Evolutionary conservation across 1,139 yeast genomes (phyloP).

Genomic region (Blastobotrys persicus): DNA sequence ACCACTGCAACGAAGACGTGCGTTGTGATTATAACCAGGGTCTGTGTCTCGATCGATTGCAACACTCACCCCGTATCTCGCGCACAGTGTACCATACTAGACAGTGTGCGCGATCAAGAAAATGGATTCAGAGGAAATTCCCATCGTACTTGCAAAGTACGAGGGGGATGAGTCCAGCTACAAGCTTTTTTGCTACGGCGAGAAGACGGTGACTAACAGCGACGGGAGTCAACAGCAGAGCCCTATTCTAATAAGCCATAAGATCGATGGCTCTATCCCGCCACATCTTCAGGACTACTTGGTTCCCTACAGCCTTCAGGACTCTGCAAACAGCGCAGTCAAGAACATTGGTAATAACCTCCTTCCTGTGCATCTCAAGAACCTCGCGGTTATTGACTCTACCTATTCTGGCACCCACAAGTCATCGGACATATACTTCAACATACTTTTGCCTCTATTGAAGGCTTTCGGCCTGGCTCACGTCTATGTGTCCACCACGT

Average conservation of each 20-base stretch:
- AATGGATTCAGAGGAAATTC: slow-evolving; percentile 11
- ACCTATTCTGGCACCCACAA: slow-evolving; percentile 32
- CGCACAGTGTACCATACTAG: neutral
- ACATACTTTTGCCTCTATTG: slow-evolving; percentile 35
- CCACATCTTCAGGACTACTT: slow-evolving; percentile 15
- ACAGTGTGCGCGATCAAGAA: neutral
- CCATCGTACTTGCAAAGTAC: slow-evolving; percentile 13
- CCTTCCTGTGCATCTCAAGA: slow-evolving; percentile 29
- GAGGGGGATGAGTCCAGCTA: slow-evolving; percentile 5
- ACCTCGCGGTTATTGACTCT: slow-evolving; percentile 38
- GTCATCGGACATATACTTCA: slow-evolving; percentile 32
- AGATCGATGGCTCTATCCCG: slow-evolving; percentile 18
- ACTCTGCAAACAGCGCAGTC: neutral
- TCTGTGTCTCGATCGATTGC: too few species aligned
- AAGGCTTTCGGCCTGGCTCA: slow-evolving; percentile 35
- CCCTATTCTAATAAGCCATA: slow-evolving; percentile 16
- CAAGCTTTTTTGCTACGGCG: slow-evolving; percentile 15
- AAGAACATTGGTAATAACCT: slow-evolving; percentile 1
- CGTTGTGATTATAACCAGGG: too few species aligned
- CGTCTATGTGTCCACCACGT: slow-evolving; percentile 38
- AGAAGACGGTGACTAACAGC: slow-evolving; percentile 6
- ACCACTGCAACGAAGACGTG: neutral
- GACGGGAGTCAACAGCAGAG: slow-evolving; percentile 6
- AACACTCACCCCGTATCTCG: too few species aligned
- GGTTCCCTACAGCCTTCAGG: slow-evolving; percentile 17